These are phyloP conservation scores for Leccinum uliginosum DNA, from an alignment of 768 basidiomycete species.

Conservation along the genomic window DNA sequence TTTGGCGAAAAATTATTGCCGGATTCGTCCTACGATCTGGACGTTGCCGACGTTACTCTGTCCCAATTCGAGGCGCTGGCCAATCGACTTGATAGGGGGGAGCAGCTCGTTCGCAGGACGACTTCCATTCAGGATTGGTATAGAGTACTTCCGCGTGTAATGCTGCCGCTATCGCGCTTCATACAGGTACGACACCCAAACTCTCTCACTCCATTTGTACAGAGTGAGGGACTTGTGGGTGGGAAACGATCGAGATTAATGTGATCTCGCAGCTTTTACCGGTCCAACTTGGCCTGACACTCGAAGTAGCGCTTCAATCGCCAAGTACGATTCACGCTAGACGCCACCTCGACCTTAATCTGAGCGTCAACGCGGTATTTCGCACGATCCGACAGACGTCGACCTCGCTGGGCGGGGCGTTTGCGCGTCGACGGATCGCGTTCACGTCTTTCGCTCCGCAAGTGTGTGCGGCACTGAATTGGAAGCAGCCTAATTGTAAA, in stretches of 20 bases:
- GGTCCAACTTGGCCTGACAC: conserved; percentile 62
- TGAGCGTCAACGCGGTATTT: conserved; percentile 79
- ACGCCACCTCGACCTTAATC: conserved; percentile 67
- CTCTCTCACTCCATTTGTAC: conserved; percentile 2
- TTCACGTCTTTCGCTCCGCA: conserved; percentile 91
- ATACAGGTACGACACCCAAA: conserved; percentile 53
- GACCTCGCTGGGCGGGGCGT: conserved; percentile 43
- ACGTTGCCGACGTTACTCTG: conserved; percentile 80
- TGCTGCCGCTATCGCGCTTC: conserved; percentile 73
- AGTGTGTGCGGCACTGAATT: conserved; percentile 87
- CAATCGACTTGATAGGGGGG: conserved; percentile 41
- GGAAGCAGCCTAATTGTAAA: conserved; percentile 98
- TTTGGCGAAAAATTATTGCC: conserved; percentile 77
- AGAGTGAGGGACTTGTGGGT: conserved; percentile 1
- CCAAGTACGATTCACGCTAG: conserved; percentile 41
- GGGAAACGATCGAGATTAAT: conserved; percentile 3
- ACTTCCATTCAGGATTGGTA: conserved; percentile 43
- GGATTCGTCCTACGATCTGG: conserved; percentile 64
- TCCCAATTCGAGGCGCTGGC: conserved; percentile 75
- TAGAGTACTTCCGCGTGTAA: conserved; percentile 41
- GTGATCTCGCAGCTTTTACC: conserved; percentile 48
- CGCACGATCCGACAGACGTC: conserved; percentile 75
- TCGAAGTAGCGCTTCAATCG: conserved; percentile 69
- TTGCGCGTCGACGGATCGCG: conserved; percentile 72
- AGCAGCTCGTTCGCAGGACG: conserved; percentile 29